A percentile compares a stretch with the other conserved stretches of the same genome.
phyloP scores from a whole-genome alignment of 345 rosid species.

The Eucalyptus erythrocorys region DNA sequence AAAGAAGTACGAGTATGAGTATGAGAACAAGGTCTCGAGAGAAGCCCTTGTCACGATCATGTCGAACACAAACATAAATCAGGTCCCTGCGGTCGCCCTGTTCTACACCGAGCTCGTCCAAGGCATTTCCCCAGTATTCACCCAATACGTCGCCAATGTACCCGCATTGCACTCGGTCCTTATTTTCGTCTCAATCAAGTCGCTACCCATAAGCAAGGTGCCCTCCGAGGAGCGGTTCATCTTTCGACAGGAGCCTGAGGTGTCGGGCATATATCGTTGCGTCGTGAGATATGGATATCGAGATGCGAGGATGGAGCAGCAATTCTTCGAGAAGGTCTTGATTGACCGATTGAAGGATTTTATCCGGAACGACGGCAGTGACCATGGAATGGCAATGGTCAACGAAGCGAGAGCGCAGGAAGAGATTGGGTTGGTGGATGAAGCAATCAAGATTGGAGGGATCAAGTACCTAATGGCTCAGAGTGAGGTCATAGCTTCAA shows the following conservation, averaged over 20 bases:
- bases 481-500: slow-evolving; percentile 6
- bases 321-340: slow-evolving; percentile 6
- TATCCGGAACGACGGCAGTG: not conserved
- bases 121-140: slow-evolving; percentile 13
- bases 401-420: not conserved
- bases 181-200: slow-evolving; percentile 15
- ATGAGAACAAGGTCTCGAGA: not conserved
- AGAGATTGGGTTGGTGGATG: not conserved
- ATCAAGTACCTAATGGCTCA: slow-evolving; percentile 13
- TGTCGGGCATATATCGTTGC: slow-evolving; percentile 7
- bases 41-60: not conserved
- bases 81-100: slow-evolving; percentile 8
- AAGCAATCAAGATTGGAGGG: not conserved
- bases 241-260: not conserved
- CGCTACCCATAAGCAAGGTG: slow-evolving; percentile 10
- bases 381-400: not conserved
- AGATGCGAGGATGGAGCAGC: slow-evolving; percentile 3
- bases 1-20: slow-evolving; percentile 13
- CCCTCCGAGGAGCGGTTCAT: slow-evolving; percentile 4
- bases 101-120: slow-evolving; percentile 20
- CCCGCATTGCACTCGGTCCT: slow-evolving; percentile 11
- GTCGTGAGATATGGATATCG: slow-evolving; percentile 18
- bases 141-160: slow-evolving; percentile 2
- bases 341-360: slow-evolving; percentile 6
- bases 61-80: not conserved